Evolutionary conservation across 805 yeast genomes (phyloP), one percentile per base, ranked within the genome.

Genomic region (Hanseniaspora thailandica): DNA sequence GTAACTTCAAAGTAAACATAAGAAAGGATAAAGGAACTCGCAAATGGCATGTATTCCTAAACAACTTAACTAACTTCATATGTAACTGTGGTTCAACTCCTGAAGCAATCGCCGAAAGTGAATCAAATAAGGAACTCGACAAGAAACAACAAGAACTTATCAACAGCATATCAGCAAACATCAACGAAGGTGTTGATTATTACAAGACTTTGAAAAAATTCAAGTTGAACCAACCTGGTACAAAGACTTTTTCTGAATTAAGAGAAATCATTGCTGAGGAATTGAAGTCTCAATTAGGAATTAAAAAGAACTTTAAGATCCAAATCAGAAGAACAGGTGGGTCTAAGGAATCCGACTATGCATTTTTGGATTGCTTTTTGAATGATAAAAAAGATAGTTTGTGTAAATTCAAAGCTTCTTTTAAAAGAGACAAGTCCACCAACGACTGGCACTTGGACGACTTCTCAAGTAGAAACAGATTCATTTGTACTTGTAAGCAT

Each of bases 291-390:
- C 54, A 50, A 20, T 19, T 50, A 23, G 33, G 38, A 4, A 25
- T 50, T 5, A 34, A 38, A 6, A 50, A 50, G 23, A 23, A 13
- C 4, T 50, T 50, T 19, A 50, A 50, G 30, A 39, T 50, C 25
- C 54, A 50, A 43, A 39, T 50, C 7, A 41, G 54, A 43, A 50
- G 54, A 41, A 50, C 54, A 8, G 54, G 52, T 25, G 52, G 52
- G 19, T 48, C 52, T 3, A 48, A 48, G 31, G 25, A 25, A 17
- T 50, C 54, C 20, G 54, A 50, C 19, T 50, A 50, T 34, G 54
- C 54, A 9, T 50, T 43, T 35, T 22, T 50, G 28, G 54, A 50
- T 7, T 50, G 54, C 12, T 50, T 50, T 26, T 43, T 28, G 12
- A 43, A 46, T 28, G 54, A 50, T 17, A 50, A 50, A 9, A 50